Evolutionary conservation across 331 rosid species (phyloP).

Genomic region (Stylosanthes scabra): DNA sequence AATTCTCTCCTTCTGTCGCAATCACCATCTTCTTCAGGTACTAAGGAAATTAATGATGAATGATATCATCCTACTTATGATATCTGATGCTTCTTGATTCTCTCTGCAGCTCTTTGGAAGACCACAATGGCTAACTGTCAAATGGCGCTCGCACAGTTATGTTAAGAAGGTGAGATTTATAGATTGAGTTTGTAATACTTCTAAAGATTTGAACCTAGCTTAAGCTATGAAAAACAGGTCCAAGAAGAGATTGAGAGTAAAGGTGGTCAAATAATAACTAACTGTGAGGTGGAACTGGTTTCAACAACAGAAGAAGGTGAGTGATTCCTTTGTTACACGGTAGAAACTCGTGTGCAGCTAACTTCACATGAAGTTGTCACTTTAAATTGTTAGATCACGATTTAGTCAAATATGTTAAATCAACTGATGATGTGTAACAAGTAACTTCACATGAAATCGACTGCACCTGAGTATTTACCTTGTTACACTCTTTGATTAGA

Average conservation of each 20-base stretch:
- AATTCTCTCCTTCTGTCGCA: slow-evolving; percentile 87
- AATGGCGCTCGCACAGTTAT: slow-evolving; percentile 77
- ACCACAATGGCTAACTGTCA: slow-evolving; percentile 73
- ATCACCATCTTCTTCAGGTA: slow-evolving; percentile 94
- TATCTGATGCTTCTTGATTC: slow-evolving; percentile 1
- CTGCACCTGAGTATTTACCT: no score
- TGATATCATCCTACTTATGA: background rate
- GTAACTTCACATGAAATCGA: no score
- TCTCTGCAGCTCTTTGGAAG: slow-evolving; percentile 51
- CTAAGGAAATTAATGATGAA: background rate
- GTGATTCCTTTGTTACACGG: background rate
- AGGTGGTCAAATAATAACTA: slow-evolving; percentile 61
- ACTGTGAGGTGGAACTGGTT: slow-evolving; percentile 58
- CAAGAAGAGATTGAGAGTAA: slow-evolving; percentile 66
- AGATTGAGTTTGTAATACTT: background rate
- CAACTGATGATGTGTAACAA: no score
- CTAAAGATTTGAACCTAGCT: background rate
- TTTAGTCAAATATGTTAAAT: no score
- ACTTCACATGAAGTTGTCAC: no score
- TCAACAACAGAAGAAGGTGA: slow-evolving; percentile 40
- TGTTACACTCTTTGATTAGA: background rate
- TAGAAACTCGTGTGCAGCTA: no score
- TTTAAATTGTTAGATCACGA: no score
- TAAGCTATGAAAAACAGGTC: slow-evolving; percentile 53
- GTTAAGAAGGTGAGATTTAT: slow-evolving; percentile 64